Evolutionary conservation across 2,329 filamentous ascomycete species (phyloP).

Genomic region (Xylaria sp.): DNA sequence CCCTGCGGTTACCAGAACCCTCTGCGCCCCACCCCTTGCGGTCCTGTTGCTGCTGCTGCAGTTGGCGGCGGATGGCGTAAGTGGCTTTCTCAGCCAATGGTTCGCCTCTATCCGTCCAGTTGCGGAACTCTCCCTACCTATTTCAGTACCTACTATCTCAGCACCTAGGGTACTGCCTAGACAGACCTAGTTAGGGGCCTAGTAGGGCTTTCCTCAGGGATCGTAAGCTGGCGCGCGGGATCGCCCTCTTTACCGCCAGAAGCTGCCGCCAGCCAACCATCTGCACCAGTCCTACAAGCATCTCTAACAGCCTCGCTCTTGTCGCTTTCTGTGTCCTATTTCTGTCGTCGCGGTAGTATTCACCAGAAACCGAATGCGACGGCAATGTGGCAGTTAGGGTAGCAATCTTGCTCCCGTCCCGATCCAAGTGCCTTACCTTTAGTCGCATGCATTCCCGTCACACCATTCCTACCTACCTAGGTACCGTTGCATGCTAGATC

Average conservation of each 20-base stretch:
- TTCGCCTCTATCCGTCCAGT: not conserved
- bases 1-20: not conserved
- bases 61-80: slow-evolving; percentile 9
- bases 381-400: not conserved
- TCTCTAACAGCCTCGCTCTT: not conserved
- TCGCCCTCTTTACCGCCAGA: slow-evolving; percentile 9
- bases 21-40: slow-evolving; percentile 13
- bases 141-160: not conserved
- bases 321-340: slow-evolving; percentile 1
- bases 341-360: not conserved
- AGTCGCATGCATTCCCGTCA: slow-evolving; percentile 16
- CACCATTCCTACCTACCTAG: not conserved
- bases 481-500: not conserved
- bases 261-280: slow-evolving; percentile 7
- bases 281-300: not conserved
- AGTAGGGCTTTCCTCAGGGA: no score
- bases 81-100: slow-evolving; percentile 17
- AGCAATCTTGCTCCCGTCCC: not conserved
- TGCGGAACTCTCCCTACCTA: slow-evolving; percentile 7
- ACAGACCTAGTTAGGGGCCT: not conserved
- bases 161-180: not conserved
- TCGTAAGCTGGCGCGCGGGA: not conserved
- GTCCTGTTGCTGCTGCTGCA: not conserved
- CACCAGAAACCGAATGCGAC: not conserved
- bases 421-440: not conserved